Evolutionary conservation across 306 rosid genomes (phyloP).

Genomic region (Vigna angularis): DNA sequence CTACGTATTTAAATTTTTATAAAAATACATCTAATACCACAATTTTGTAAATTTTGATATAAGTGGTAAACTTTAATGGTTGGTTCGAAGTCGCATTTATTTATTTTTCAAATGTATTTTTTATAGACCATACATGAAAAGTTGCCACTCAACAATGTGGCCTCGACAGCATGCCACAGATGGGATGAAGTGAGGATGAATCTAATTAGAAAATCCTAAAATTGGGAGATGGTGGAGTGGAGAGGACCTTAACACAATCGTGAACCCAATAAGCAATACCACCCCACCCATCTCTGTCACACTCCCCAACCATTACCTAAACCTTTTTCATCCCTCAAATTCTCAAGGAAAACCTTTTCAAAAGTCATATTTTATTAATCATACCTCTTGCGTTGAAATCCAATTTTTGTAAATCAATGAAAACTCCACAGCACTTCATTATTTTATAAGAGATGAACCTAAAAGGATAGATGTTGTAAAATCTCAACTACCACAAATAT

Average conservation of each 20-base stretch:
- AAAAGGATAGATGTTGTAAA: background rate
- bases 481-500: conserved; percentile 42
- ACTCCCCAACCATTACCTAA: conserved; percentile 50
- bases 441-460: background rate
- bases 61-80: background rate
- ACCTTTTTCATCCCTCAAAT: conserved; percentile 29
- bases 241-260: conserved; percentile 50
- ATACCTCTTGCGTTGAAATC: background rate
- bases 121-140: conserved; percentile 18
- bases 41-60: background rate
- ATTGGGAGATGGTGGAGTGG: conserved; percentile 49
- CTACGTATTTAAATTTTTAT: too few species aligned
- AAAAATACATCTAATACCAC: background rate
- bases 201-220: conserved; percentile 40
- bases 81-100: background rate
- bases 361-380: conserved; percentile 20
- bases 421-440: background rate
- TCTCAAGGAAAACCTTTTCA: conserved; percentile 5
- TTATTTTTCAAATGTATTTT: background rate
- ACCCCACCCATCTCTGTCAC: conserved; percentile 44
- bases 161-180: background rate
- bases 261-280: conserved; percentile 49
- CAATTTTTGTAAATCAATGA: background rate
- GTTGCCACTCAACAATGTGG: conserved; percentile 7
- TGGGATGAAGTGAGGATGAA: conserved; percentile 13